Conservation (phyloP, 345 rosid genomes). For the Eucalyptus grandis region DNA sequence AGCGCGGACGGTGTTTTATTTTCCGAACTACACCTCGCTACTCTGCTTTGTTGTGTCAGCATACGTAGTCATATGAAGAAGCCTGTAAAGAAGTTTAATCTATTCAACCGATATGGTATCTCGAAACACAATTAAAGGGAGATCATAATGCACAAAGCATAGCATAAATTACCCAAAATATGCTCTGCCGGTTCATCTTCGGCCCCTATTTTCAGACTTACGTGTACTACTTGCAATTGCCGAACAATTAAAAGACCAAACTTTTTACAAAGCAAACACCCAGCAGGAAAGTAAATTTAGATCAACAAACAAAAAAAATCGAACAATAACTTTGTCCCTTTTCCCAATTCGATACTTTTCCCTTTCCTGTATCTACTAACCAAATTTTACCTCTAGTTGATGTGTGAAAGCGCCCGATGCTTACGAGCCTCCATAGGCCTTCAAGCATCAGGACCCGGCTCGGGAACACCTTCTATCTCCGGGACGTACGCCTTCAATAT, state of each 20-base stretch:
- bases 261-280: neutral
- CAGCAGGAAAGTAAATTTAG: neutral
- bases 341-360: neutral
- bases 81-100: neutral
- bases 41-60: neutral
- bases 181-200: neutral
- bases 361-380: neutral
- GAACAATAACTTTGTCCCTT: neutral
- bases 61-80: neutral
- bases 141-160: neutral
- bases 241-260: neutral
- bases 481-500: neutral
- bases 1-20: neutral
- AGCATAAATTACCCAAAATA: neutral
- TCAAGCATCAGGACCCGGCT: neutral
- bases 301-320: neutral
- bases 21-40: neutral
- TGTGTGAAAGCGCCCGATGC: neutral
- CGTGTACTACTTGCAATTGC: neutral
- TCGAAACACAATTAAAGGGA: neutral
- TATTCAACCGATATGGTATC: neutral
- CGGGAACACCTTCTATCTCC: neutral
- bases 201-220: neutral
- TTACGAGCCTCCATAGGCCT: neutral
- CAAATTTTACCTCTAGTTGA: neutral